These are phyloP conservation scores for Lasiosphaeriaceae sp. DNA, from an alignment of 495 filamentous ascomycete species.

Conservation along the genomic window DNA sequence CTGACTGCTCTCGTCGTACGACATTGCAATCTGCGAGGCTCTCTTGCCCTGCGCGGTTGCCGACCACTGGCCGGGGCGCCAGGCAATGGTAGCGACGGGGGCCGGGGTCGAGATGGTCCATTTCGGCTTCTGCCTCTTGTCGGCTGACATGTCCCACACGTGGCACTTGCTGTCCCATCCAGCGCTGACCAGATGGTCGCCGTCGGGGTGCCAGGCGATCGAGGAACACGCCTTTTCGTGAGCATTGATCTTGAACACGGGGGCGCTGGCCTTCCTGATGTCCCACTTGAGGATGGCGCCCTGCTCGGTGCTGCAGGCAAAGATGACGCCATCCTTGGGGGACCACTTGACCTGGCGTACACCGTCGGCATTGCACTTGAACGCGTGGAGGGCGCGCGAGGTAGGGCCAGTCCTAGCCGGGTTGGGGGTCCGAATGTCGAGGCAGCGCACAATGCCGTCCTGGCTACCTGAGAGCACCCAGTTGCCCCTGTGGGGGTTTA, in stretches of 20 bases:
- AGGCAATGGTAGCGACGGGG: slow-evolving; percentile 71
- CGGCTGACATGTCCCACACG: slow-evolving; percentile 86
- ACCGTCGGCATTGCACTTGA: slow-evolving; percentile 62
- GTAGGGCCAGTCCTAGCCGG: slow-evolving; percentile 37
- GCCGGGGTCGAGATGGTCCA: slow-evolving; percentile 54
- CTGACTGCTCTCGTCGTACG: slow-evolving; percentile 46
- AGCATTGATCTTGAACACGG: slow-evolving; percentile 70
- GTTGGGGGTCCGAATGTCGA: slow-evolving; percentile 43
- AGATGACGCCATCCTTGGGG: slow-evolving; percentile 75
- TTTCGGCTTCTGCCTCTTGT: slow-evolving; percentile 76
- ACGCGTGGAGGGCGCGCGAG: slow-evolving; percentile 39
- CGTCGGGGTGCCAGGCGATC: slow-evolving; percentile 95
- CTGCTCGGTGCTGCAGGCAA: slow-evolving; percentile 87
- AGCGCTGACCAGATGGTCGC: slow-evolving; percentile 81
- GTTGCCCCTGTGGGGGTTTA: slow-evolving; percentile 76
- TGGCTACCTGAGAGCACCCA: slow-evolving; percentile 86
- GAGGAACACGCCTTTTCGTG: slow-evolving; percentile 73
- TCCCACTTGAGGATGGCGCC: slow-evolving; percentile 64
- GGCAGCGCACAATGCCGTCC: slow-evolving; percentile 77
- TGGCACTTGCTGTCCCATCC: slow-evolving; percentile 79
- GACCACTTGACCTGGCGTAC: slow-evolving; percentile 89
- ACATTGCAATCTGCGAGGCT: slow-evolving; percentile 50
- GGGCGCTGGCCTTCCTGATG: slow-evolving; percentile 40
- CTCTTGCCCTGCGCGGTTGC: slow-evolving; percentile 61
- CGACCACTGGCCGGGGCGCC: slow-evolving; percentile 79